Base-by-base conservation (phyloP, 1,284 basidiomycete genomes). In the Sporisorium scitamineum region DNA sequence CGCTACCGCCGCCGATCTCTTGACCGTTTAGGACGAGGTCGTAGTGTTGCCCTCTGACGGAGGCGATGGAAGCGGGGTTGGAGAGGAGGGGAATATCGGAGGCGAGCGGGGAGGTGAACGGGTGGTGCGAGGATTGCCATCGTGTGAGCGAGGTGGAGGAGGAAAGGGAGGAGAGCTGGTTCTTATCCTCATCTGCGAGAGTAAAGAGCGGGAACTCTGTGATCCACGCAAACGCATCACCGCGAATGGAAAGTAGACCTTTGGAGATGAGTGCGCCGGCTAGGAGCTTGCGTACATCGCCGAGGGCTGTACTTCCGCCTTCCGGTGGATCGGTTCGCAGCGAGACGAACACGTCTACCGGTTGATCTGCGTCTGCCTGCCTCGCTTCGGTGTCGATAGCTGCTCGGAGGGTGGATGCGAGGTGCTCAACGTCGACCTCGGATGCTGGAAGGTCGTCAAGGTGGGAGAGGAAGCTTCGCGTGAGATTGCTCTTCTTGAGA, bases 121-220 rank as follows among this genome's bases (percentile, higher is more conserved):
- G 95, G 86, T 97, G 95, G 83, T 97, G 95, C 2, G 93, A 91
- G 75, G 92, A 92, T 73, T 92, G 92, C 92, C 93, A 96, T 76
- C 94, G 89, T 9, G 64, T 54, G 0, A 45, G 20, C 0, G 60
- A 14, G 7, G 18, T 24, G 42, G 45, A 29, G 7, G 70, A 68
- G 22, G 65, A 70, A 20, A 67, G 54, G 0, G 54, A 32, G 4
- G 94, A 91, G 52, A 95, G 87, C 82, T 91, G 90, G 37, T 92
- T 90, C 87, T 97, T 97, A 87, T 97, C 95, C 56, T 89, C 88
- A 85, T 97, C 95, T 27, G 92, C 91, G 44, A 89, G 90, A 6
- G 94, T 96, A 87, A 97, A 97, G 32, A 97, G 89, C 18, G 95
- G 95, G 85, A 97, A 97, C 86, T 97, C 94, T 5, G 94, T 97